Evolutionary conservation across 495 filamentous ascomycete species (phyloP), one percentile per base, ranked within the genome.

Genomic region (Aspergillus egyptiacus): DNA sequence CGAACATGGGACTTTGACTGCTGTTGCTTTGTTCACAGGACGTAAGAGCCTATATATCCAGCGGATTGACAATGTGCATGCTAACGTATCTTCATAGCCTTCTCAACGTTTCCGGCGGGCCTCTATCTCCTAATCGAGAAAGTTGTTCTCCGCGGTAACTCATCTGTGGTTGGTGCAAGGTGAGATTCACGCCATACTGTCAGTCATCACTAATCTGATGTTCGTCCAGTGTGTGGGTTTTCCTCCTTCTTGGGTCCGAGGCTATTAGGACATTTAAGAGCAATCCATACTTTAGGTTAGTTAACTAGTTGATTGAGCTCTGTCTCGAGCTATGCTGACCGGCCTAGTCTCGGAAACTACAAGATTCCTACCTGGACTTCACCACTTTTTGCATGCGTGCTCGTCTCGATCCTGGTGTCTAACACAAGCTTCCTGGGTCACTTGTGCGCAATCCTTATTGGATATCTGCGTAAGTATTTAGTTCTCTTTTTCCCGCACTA

Each of bases 281-380:
- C 13, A 85, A 89, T 57, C 88, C 91, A 0, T 77, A 84, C 58
- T 85, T 96, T 58, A 78, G 75, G 65, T 80, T 67, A 27, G 59
- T 46, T 33, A 5, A 13, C 0, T 13, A 1, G 33, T 15, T 9
- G 6, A 17, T 17, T 17, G 5, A 24, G 18, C 15, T 28, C 6
- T 7, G 17, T 18, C 31, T 27, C 9, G 15, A 14, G 13, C 20
- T 15, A 22, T 28, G 18, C 51, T 62, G 36, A 61, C 40, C 14
- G 2, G 32, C n/a, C 34, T 31, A 64, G 62, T 31, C 58, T 73
- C 20, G 84, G 80, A 22, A 80, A 81, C 6, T 77, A 80, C 55
- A 82, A 84, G 58, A 86, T 98, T 38, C 93, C 93, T 1, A 96
- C 89, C 0, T 96, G 91, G 90, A 85, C 81, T 10, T 85, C 87